These are phyloP conservation scores for Parachlorella kessleri DNA, from an alignment of 139 green algal species.

Conservation along the genomic window DNA sequence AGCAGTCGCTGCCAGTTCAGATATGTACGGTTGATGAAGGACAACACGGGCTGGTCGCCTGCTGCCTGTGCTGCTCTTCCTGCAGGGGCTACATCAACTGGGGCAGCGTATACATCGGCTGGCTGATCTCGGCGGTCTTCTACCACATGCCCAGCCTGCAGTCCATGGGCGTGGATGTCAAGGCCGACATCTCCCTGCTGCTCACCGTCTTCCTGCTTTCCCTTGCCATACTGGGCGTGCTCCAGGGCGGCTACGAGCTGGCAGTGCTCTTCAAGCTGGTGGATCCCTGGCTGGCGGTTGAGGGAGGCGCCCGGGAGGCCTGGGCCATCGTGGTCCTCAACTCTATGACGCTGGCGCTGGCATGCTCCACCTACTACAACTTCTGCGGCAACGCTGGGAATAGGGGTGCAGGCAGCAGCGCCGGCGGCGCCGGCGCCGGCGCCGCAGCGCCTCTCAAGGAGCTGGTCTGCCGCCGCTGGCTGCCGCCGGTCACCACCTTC, in stretches of 20 bases:
- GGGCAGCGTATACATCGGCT: constrained; percentile 77
- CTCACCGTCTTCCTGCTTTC: constrained; percentile 68
- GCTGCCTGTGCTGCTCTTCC: neutral
- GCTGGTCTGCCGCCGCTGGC: constrained; percentile 70
- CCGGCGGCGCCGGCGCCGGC: neutral
- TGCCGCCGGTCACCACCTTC: constrained; percentile 66
- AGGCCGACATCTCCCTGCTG: constrained; percentile 73
- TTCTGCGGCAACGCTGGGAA: constrained; percentile 71
- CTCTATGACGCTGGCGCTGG: constrained; percentile 58
- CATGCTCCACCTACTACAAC: constrained; percentile 74
- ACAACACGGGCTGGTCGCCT: neutral
- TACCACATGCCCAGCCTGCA: constrained; percentile 84
- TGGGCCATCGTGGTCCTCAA: constrained; percentile 70
- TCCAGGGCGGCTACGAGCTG: constrained; percentile 56
- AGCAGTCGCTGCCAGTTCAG: neutral
- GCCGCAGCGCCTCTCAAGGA: constrained; percentile 20
- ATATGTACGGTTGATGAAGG: neutral
- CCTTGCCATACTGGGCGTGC: constrained; percentile 47
- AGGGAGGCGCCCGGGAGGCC: constrained; percentile 26
- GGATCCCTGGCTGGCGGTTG: constrained; percentile 35
- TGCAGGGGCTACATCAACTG: constrained; percentile 83
- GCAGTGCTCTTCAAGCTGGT: constrained; percentile 45
- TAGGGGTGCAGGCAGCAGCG: neutral
- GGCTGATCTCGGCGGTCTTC: constrained; percentile 82
- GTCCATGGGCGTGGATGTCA: constrained; percentile 74